A percentile compares a stretch with the other conserved stretches of the same genome.
phyloP scores from a whole-genome alignment of 495 filamentous ascomycete species.

The Halenospora varia region DNA sequence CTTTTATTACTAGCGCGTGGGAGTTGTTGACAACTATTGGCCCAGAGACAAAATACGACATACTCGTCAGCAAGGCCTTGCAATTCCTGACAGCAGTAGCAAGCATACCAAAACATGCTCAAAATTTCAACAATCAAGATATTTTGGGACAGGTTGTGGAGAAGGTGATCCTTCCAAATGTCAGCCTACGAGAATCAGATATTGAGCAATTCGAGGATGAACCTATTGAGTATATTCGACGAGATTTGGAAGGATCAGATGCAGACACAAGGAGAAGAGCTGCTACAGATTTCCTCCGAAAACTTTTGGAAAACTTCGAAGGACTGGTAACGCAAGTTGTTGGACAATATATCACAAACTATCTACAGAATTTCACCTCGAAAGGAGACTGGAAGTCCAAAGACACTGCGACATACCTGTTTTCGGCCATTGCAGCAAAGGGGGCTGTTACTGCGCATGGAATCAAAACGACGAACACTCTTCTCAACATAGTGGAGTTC shows the following conservation, averaged over 20 bases:
- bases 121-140: constrained; percentile 75
- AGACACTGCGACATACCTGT: constrained; percentile 94
- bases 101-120: constrained; percentile 67
- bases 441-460: constrained; percentile 82
- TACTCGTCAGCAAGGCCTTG: constrained; percentile 88
- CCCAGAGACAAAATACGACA: constrained; percentile 86
- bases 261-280: constrained; percentile 87
- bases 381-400: constrained; percentile 89
- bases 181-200: constrained; percentile 85
- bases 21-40: constrained; percentile 81
- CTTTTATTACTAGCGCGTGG: constrained; percentile 89
- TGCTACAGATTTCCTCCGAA: constrained; percentile 87
- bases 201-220: constrained; percentile 97
- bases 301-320: constrained; percentile 85
- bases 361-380: constrained; percentile 64
- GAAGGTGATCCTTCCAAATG: constrained; percentile 91
- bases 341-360: constrained; percentile 74
- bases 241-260: constrained; percentile 94
- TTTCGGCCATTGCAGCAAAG: constrained; percentile 89
- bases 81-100: constrained; percentile 92
- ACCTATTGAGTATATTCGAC: constrained; percentile 95
- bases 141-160: constrained; percentile 81
- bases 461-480: constrained; percentile 79
- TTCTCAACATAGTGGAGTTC: constrained; percentile 85
- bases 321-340: constrained; percentile 76